A percentile compares a stretch with the other conserved stretches of the same genome.
These are phyloP conservation scores for Eucalyptus marginata DNA, from an alignment of 345 rosid species.

Conservation along the genomic window DNA sequence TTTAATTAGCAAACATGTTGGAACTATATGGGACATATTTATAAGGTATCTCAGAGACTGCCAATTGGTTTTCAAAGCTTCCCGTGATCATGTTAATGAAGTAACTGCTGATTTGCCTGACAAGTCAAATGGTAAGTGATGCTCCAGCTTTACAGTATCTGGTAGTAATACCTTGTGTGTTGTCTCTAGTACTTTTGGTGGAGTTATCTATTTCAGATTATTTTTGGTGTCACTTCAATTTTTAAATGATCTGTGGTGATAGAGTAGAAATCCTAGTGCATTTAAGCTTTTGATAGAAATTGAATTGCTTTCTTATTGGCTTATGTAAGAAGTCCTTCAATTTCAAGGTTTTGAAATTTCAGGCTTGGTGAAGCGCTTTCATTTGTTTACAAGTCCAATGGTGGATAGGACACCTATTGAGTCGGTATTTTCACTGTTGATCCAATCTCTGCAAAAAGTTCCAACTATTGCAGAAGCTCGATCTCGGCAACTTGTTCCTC, in stretches of 20 bases:
- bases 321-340: background rate
- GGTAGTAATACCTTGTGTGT: background rate
- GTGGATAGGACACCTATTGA: conserved; percentile 40
- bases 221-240: background rate
- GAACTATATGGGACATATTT: conserved; percentile 56
- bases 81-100: conserved; percentile 13
- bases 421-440: conserved; percentile 46
- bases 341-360: background rate
- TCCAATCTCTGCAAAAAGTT: conserved; percentile 62
- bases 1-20: conserved; percentile 37
- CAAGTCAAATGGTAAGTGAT: conserved; percentile 34
- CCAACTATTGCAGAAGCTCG: conserved; percentile 51
- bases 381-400: conserved; percentile 31
- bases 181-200: background rate
- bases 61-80: conserved; percentile 24
- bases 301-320: background rate
- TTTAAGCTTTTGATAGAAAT: background rate
- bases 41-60: conserved; percentile 32
- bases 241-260: background rate
- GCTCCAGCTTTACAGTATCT: background rate
- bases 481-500: conserved; percentile 57
- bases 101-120: conserved; percentile 13
- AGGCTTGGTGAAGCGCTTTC: conserved; percentile 52
- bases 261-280: background rate
- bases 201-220: background rate